phyloP scores from a whole-genome alignment of 805 yeast genomes.

The Sugiyamaella smithiae region DNA sequence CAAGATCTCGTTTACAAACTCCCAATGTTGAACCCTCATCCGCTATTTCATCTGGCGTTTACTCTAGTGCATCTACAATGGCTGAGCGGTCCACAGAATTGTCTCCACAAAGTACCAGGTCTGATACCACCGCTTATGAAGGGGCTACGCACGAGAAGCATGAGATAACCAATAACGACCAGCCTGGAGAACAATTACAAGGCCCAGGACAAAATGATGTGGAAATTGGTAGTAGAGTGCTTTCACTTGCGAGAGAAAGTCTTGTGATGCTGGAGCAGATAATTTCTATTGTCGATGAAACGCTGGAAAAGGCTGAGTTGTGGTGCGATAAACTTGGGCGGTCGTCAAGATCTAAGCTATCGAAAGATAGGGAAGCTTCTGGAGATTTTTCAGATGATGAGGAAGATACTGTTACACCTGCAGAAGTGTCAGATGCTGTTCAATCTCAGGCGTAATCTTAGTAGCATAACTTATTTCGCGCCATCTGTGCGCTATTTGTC shows the following conservation, averaged over 20 bases:
- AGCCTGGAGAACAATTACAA: background rate
- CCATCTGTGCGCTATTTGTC: too few relatives aligned
- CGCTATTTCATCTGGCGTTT: background rate
- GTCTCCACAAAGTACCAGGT: background rate
- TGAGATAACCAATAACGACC: too few relatives aligned
- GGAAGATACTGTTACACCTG: background rate
- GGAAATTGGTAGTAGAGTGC: conserved; percentile 60
- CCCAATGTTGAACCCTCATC: background rate
- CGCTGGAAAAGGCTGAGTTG: conserved; percentile 76
- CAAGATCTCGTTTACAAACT: conserved; percentile 9
- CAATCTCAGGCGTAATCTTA: background rate
- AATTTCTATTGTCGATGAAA: conserved; percentile 80
- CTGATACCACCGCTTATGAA: background rate
- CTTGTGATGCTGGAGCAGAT: conserved; percentile 81
- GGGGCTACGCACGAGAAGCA: background rate
- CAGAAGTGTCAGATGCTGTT: background rate
- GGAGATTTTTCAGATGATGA: background rate
- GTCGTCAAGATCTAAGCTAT: background rate
- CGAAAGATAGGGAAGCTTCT: background rate
- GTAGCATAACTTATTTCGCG: too few relatives aligned
- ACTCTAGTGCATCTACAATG: background rate
- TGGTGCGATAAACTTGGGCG: conserved; percentile 53
- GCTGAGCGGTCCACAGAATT: background rate
- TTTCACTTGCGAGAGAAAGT: conserved; percentile 84
- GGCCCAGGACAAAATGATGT: conserved; percentile 22